phyloP scores from a whole-genome alignment of 2,329 filamentous ascomycete genomes.

The Ophiostoma ulmi region DNA sequence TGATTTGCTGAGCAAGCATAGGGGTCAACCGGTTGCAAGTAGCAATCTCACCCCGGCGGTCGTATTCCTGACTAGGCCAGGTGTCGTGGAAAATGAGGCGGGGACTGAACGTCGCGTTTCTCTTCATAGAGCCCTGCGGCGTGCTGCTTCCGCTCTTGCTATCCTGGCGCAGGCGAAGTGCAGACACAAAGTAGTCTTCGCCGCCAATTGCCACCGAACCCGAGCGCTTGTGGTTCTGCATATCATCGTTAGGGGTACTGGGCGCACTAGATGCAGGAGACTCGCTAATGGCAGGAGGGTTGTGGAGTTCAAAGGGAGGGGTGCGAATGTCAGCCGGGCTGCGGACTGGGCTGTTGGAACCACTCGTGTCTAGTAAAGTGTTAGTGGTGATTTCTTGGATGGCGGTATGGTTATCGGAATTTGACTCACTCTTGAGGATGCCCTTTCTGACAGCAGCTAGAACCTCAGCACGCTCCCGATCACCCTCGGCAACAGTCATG shows the following conservation, averaged over 20 bases:
- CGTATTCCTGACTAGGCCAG: conserved; percentile 93
- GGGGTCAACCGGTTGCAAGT: conserved; percentile 97
- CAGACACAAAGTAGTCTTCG: conserved; percentile 86
- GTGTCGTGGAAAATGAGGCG: conserved; percentile 94
- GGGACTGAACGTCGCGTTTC: conserved; percentile 75
- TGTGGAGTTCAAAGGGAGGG: conserved; percentile 53
- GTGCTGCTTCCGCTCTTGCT: conserved; percentile 77
- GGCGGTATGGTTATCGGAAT: not conserved
- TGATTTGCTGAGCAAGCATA: conserved; percentile 97
- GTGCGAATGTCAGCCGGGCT: conserved; percentile 53
- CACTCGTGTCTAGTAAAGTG: conserved; percentile 49
- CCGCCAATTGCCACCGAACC: conserved; percentile 70
- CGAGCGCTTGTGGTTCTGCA: conserved; percentile 58
- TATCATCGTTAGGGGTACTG: conserved; percentile 79
- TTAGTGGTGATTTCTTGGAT: not conserved
- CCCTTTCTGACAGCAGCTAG: conserved; percentile 90
- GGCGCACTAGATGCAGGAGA: conserved; percentile 81
- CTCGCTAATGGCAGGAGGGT: conserved; percentile 61
- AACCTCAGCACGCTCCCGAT: conserved; percentile 84
- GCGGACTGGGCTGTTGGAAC: conserved; percentile 62
- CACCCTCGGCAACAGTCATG: conserved; percentile 86
- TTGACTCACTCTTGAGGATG: conserved; percentile 76
- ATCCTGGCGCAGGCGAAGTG: conserved; percentile 66
- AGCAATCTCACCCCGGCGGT: conserved; percentile 89
- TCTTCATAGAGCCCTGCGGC: conserved; percentile 60